Evolutionary conservation across 768 basidiomycete species (phyloP).

Genomic region (Xerocomellus intermedius): DNA sequence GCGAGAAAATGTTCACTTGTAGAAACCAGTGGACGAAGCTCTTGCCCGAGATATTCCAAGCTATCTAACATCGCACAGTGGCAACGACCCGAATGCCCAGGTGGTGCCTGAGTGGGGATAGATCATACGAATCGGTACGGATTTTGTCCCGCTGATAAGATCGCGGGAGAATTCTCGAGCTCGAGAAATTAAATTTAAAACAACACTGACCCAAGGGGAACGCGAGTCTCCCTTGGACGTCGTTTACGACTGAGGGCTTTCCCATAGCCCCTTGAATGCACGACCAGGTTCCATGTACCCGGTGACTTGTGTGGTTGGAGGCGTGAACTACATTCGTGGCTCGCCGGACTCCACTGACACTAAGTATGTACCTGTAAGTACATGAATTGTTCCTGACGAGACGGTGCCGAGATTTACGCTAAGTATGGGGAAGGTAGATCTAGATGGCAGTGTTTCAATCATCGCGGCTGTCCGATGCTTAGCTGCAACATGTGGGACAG

Average conservation of each 20-base stretch:
- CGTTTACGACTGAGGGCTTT: background rate
- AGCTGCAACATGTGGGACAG: background rate
- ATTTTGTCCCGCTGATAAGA: conserved; percentile 11
- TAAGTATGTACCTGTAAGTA: no score
- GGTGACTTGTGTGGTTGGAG: no score
- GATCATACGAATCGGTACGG: background rate
- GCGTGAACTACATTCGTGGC: no score
- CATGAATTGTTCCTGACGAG: background rate
- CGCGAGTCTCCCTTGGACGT: background rate
- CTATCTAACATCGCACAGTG: background rate
- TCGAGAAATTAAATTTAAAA: background rate
- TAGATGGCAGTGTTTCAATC: background rate
- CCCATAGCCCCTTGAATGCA: conserved; percentile 1
- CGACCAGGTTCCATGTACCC: no score
- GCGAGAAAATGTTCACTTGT: background rate
- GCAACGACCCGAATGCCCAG: background rate
- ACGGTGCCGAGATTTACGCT: background rate
- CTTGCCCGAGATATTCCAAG: background rate
- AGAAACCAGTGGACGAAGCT: background rate
- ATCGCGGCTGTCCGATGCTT: no score
- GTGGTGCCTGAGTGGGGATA: background rate
- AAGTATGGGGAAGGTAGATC: no score
- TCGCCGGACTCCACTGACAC: background rate
- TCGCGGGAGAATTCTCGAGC: background rate
- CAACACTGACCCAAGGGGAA: background rate